phyloP scores from a whole-genome alignment of 2,329 filamentous ascomycete genomes.

The Alternaria brassicicola region DNA sequence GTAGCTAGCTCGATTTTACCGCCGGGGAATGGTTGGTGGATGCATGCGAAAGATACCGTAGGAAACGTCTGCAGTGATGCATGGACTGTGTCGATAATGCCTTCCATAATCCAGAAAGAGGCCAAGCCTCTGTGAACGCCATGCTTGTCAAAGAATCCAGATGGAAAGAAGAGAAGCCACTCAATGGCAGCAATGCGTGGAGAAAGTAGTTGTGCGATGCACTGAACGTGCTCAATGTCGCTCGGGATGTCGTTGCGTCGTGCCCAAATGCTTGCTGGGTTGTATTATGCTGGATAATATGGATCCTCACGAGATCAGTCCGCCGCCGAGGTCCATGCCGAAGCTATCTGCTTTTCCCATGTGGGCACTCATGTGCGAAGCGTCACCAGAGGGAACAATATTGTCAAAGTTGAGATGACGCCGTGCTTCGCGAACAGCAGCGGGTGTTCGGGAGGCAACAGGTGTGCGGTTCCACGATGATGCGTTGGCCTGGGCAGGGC shows the following conservation, averaged over 20 bases:
- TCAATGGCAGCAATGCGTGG: constrained; percentile 1
- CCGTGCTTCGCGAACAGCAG: constrained; percentile 70
- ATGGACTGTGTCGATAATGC: constrained; percentile 11
- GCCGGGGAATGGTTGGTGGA: constrained; percentile 20
- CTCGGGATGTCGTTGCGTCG: constrained; percentile 31
- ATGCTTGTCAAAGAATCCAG: constrained; percentile 24
- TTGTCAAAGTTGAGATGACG: constrained; percentile 83
- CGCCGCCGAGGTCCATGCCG: constrained; percentile 70
- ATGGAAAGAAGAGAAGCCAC: constrained; percentile 14
- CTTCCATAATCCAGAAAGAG: constrained; percentile 3
- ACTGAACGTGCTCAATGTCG: constrained; percentile 20
- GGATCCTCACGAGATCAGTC: constrained; percentile 58
- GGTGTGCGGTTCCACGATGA: constrained; percentile 75
- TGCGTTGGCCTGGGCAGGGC: constrained; percentile 76
- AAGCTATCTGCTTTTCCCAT: constrained; percentile 59
- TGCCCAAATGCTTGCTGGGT: constrained; percentile 20
- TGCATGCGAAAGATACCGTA: constrained; percentile 2
- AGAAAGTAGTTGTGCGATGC: constrained; percentile 6
- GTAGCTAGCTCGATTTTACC: constrained; percentile 21
- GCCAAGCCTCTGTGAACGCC: constrained; percentile 22
- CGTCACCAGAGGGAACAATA: constrained; percentile 63
- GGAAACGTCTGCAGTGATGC: constrained; percentile 11
- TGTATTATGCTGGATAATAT: constrained; percentile 12
- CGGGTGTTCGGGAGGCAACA: constrained; percentile 69
- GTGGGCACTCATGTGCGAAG: constrained; percentile 46